Percentiles rank a stretch among this genome's conserved stretches.
phyloP scores from a whole-genome alignment of 2,329 filamentous ascomycete species.

The Trichoderma guizhouense region DNA sequence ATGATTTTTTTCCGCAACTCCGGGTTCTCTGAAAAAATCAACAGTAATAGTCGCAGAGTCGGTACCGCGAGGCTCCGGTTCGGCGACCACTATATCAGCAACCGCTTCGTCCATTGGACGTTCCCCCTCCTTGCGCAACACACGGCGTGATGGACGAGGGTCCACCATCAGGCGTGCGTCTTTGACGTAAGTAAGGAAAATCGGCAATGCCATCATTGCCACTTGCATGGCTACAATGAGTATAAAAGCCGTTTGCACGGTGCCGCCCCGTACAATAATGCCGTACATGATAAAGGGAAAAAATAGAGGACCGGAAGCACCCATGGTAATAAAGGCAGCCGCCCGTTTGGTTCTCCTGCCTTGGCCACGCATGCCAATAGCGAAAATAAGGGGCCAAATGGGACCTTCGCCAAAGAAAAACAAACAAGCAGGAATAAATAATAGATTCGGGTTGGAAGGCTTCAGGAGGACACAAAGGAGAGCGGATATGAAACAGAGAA shows the following conservation, averaged over 20 bases:
- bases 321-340: conserved; percentile 73
- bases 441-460: conserved; percentile 44
- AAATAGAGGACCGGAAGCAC: conserved; percentile 67
- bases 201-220: conserved; percentile 45
- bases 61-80: background rate
- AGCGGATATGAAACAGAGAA: conserved; percentile 57
- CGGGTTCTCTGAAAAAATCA: background rate
- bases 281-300: conserved; percentile 73
- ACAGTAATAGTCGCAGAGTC: conserved; percentile 2
- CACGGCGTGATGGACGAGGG: conserved; percentile 25
- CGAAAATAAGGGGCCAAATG: conserved; percentile 78
- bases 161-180: conserved; percentile 48
- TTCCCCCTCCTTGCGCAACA: conserved; percentile 23
- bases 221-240: conserved; percentile 56
- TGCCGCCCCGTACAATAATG: conserved; percentile 57
- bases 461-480: conserved; percentile 46
- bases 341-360: conserved; percentile 78
- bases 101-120: conserved; percentile 15
- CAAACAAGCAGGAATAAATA: conserved; percentile 61
- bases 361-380: conserved; percentile 74
- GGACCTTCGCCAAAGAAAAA: conserved; percentile 81
- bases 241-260: conserved; percentile 61
- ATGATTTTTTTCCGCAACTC: conserved; percentile 22
- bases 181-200: conserved; percentile 45
- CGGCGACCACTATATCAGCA: conserved; percentile 20